Evolutionary conservation across 2,329 filamentous ascomycete species (phyloP).

Genomic region (Paradendryphiella salina): DNA sequence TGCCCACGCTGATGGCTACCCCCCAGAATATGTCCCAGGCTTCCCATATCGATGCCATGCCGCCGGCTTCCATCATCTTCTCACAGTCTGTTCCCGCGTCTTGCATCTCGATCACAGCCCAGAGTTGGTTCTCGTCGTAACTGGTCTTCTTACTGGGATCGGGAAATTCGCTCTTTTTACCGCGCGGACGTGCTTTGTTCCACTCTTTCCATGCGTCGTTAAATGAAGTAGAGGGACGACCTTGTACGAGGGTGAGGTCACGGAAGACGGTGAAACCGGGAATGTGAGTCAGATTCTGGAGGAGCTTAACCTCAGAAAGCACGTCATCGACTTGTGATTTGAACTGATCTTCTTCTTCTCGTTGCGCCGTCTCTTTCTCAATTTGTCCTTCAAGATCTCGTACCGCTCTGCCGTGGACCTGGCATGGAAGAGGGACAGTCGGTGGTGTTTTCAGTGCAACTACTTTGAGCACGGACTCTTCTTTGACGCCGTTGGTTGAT

Average conservation of each 20-base stretch:
- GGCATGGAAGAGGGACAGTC: slow-evolving; percentile 39
- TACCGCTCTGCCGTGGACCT: slow-evolving; percentile 42
- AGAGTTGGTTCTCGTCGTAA: slow-evolving; percentile 61
- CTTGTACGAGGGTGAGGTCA: slow-evolving; percentile 61
- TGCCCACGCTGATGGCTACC: slow-evolving; percentile 63
- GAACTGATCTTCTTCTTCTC: slow-evolving; percentile 44
- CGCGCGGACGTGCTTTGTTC: slow-evolving; percentile 50
- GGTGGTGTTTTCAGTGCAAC: slow-evolving; percentile 44
- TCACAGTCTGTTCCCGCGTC: slow-evolving; percentile 63
- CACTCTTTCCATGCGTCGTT: slow-evolving; percentile 51
- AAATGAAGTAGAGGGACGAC: slow-evolving; percentile 58
- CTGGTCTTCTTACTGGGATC: slow-evolving; percentile 59
- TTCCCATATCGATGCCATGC: slow-evolving; percentile 47
- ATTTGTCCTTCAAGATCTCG: slow-evolving; percentile 53
- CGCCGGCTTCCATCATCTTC: slow-evolving; percentile 42
- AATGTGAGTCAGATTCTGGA: slow-evolving; percentile 61
- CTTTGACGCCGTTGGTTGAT: slow-evolving; percentile 28
- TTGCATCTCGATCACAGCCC: slow-evolving; percentile 68
- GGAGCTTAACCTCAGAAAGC: slow-evolving; percentile 54
- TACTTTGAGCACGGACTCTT: slow-evolving; percentile 56
- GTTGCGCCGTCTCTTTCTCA: slow-evolving; percentile 32
- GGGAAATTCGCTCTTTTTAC: slow-evolving; percentile 57
- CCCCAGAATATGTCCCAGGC: slow-evolving; percentile 70
- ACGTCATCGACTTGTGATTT: slow-evolving; percentile 53
- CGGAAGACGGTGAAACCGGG: slow-evolving; percentile 67